phyloP scores from a whole-genome alignment of 768 basidiomycete genomes.

The Russula virescens region DNA sequence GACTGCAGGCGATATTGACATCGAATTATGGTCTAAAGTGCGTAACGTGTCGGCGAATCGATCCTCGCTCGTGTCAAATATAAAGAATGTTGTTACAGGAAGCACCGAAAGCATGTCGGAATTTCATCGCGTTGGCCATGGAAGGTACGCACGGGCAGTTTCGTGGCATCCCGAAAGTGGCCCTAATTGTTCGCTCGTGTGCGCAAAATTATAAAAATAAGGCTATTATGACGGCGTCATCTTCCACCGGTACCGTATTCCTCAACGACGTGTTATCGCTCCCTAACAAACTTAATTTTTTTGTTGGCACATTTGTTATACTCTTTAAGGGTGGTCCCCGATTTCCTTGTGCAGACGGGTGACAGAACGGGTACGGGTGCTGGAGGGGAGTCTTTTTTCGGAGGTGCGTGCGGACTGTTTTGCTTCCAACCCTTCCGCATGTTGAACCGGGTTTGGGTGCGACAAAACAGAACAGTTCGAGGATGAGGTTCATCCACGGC shows the following conservation, averaged over 20 bases:
- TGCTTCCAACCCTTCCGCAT: too few species aligned
- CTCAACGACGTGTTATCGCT: not conserved
- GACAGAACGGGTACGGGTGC: constrained; percentile 87
- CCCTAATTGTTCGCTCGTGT: not conserved
- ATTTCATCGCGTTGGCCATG: constrained; percentile 83
- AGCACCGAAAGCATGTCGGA: constrained; percentile 90
- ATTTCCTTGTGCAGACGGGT: constrained; percentile 92
- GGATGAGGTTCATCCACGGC: constrained; percentile 89
- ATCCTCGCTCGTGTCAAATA: not conserved
- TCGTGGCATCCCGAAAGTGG: not conserved
- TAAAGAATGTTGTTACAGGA: constrained; percentile 43
- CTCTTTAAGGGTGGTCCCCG: constrained; percentile 64
- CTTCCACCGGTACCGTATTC: constrained; percentile 69
- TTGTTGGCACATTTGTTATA: too few species aligned
- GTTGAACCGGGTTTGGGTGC: not conserved
- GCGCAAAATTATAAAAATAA: constrained; percentile 28
- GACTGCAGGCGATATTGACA: constrained; percentile 80
- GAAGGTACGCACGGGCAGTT: constrained; percentile 56
- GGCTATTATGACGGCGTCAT: constrained; percentile 96
- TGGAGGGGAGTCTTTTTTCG: constrained; percentile 94
- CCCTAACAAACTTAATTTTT: too few species aligned
- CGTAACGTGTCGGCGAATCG: not conserved
- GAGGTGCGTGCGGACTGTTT: constrained; percentile 44
- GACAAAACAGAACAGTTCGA: constrained; percentile 70
- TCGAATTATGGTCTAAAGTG: constrained; percentile 92